Conservation (phyloP, 2,329 filamentous ascomycete species). For the Blastomyces parvus region DNA sequence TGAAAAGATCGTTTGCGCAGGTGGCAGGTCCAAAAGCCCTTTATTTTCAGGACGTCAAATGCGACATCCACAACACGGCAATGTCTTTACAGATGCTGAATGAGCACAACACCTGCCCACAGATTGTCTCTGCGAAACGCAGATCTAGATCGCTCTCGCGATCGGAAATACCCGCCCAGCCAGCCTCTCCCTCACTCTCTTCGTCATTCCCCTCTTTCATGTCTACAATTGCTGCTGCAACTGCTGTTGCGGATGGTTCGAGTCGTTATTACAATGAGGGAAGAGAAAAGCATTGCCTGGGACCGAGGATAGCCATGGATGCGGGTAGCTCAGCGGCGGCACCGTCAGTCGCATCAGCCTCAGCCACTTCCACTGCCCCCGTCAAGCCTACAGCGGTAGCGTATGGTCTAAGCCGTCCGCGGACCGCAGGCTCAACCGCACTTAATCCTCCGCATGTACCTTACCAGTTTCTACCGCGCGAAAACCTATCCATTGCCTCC, state of each 20-base stretch:
- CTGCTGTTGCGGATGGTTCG: conserved; percentile 31
- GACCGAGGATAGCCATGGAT: conserved; percentile 5
- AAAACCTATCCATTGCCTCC: conserved; percentile 43
- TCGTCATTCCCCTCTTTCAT: conserved; percentile 45
- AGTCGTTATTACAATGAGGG: conserved; percentile 18
- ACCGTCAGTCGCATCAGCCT: conserved; percentile 18
- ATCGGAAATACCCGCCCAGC: conserved; percentile 33
- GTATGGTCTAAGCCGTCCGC: conserved; percentile 16
- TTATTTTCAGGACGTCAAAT: conserved; percentile 22
- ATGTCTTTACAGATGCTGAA: conserved; percentile 20
- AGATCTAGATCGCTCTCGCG: conserved; percentile 18
- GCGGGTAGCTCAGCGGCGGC: conserved; percentile 21
- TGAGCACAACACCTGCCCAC: conserved; percentile 22
- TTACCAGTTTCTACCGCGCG: conserved; percentile 30
- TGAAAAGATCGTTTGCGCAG: conserved; percentile 34
- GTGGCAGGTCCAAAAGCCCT: conserved; percentile 29
- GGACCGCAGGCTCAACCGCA: conserved; percentile 6
- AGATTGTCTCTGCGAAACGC: conserved; percentile 26
- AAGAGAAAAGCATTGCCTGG: conserved; percentile 22
- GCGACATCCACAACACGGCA: conserved; percentile 13
- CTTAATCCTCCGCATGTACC: conserved; percentile 8
- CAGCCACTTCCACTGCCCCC: conserved; percentile 1
- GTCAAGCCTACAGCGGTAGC: conserved; percentile 8
- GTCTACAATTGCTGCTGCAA: conserved; percentile 41
- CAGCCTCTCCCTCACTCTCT: conserved; percentile 31